These are phyloP conservation scores for Polytrichum formosum DNA, from an alignment of 225 moss, liverwort and hornwort species.

Conservation along the genomic window DNA sequence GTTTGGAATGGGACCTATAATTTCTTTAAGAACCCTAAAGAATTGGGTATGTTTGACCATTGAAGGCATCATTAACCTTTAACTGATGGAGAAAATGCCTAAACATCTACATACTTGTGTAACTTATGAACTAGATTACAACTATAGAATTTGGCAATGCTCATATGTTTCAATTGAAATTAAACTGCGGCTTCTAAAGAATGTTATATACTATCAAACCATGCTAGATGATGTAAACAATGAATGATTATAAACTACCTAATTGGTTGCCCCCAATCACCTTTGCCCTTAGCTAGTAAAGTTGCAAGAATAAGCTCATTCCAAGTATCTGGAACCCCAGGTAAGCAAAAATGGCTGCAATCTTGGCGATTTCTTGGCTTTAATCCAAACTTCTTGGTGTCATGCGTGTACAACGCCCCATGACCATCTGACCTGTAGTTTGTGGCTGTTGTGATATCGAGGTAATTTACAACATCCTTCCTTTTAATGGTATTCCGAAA, in stretches of 20 bases:
- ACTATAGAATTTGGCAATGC: too few relatives aligned
- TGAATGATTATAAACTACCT: not conserved
- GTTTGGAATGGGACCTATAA: too few relatives aligned
- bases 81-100: too few relatives aligned
- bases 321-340: constrained; percentile 57
- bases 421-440: constrained; percentile 45
- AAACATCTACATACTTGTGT: too few relatives aligned
- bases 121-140: too few relatives aligned
- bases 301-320: constrained; percentile 43
- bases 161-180: too few relatives aligned
- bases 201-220: too few relatives aligned
- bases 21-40: too few relatives aligned
- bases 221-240: too few relatives aligned
- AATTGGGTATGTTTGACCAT: too few relatives aligned
- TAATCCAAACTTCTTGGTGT: constrained; percentile 12
- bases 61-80: too few relatives aligned
- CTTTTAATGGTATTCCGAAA: constrained; percentile 9
- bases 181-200: too few relatives aligned
- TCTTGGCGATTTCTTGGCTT: constrained; percentile 18
- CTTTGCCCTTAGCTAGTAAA: constrained; percentile 35
- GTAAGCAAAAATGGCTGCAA: constrained; percentile 57
- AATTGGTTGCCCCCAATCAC: constrained; percentile 30
- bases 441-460: constrained; percentile 39
- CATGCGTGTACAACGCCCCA: constrained; percentile 15
- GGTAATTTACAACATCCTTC: constrained; percentile 20